These are phyloP conservation scores for Anthostomella pinea DNA, from an alignment of 2,329 filamentous ascomycete genomes.

Conservation along the genomic window DNA sequence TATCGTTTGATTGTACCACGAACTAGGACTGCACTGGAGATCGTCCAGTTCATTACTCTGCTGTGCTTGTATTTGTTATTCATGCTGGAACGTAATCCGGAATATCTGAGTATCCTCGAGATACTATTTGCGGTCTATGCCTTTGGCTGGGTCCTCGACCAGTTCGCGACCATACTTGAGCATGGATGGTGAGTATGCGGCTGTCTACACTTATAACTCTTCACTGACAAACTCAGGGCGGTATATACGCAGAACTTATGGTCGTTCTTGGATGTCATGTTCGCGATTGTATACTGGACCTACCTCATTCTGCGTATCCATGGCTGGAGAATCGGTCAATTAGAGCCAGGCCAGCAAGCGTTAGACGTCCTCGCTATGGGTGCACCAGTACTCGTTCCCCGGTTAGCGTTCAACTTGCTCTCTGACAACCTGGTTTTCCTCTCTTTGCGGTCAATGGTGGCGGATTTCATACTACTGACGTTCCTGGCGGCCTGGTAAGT, in stretches of 20 bases:
- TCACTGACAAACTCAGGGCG: too few species aligned
- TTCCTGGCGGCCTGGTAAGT: constrained; percentile 66
- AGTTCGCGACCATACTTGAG: constrained; percentile 72
- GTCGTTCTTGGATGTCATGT: constrained; percentile 82
- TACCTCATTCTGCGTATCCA: constrained; percentile 69
- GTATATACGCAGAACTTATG: constrained; percentile 87
- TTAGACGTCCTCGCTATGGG: constrained; percentile 77
- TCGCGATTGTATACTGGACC: constrained; percentile 65
- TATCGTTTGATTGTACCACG: constrained; percentile 81
- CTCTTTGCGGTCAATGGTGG: constrained; percentile 79
- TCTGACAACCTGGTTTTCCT: constrained; percentile 84
- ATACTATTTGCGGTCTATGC: constrained; percentile 69
- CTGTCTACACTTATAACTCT: too few species aligned
- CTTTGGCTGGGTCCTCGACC: constrained; percentile 76
- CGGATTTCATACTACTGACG: constrained; percentile 76
- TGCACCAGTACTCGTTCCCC: constrained; percentile 73
- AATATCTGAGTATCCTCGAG: constrained; percentile 56
- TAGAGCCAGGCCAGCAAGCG: constrained; percentile 59
- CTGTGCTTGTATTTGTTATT: constrained; percentile 67
- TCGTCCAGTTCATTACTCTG: constrained; percentile 69
- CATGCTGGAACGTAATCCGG: constrained; percentile 66
- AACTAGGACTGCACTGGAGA: constrained; percentile 72
- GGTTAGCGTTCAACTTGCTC: constrained; percentile 78
- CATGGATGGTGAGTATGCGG: constrained; percentile 58
- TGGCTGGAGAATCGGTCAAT: constrained; percentile 51